These are phyloP conservation scores for Filobasidium floriforme DNA, from an alignment of 768 basidiomycete genomes.

Conservation along the genomic window DNA sequence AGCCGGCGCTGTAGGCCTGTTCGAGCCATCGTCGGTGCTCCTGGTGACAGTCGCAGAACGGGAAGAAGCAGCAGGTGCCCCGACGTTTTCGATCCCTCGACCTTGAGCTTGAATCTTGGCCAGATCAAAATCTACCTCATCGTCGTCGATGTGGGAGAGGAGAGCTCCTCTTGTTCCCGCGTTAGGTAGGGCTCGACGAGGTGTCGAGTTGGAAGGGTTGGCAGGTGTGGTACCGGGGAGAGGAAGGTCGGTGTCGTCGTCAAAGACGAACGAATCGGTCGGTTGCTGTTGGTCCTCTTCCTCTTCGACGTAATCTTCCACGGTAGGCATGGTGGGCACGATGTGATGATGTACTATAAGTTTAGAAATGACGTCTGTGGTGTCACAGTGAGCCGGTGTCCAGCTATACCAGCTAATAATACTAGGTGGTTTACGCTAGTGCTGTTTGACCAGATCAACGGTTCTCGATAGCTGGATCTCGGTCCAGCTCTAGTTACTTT, in stretches of 20 bases:
- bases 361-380: no score
- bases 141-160: constrained; percentile 62
- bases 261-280: constrained; percentile 54
- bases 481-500: no score
- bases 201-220: constrained; percentile 13
- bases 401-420: no score
- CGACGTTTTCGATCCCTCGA: constrained; percentile 14
- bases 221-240: constrained; percentile 55
- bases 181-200: constrained; percentile 51
- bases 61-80: constrained; percentile 21
- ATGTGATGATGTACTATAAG: no score
- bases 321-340: constrained; percentile 60
- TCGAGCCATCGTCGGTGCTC: constrained; percentile 19
- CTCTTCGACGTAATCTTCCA: constrained; percentile 52
- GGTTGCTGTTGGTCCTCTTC: neutral
- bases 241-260: constrained; percentile 89
- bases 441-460: no score
- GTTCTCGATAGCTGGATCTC: no score
- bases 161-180: constrained; percentile 66
- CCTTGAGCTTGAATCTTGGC: constrained; percentile 18
- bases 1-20: neutral
- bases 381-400: no score
- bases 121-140: constrained; percentile 50
- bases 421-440: no score
- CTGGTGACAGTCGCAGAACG: constrained; percentile 1